Base-by-base conservation (phyloP, 345 rosid genomes). In the Populus simonii region DNA sequence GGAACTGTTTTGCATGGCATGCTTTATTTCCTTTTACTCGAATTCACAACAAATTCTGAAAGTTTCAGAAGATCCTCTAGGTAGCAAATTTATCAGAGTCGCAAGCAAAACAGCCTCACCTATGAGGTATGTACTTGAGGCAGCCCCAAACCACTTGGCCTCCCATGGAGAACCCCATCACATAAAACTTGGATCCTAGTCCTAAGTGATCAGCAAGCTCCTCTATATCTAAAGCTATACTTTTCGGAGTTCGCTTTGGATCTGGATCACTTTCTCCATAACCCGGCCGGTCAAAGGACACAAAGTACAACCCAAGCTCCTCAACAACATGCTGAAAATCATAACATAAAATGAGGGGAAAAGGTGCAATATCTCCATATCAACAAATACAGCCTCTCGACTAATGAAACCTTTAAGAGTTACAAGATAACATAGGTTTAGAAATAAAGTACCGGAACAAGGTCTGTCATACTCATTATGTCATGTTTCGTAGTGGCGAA, bases 71-170 rank as follows among this genome's bases (percentile, higher is more conserved):
- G 51, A 18, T 33, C 49, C 18, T 10, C 67, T 16, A 31, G 33
- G 35, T 55, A 22, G 66, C 66, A 73, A 53, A 35, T 66, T 43
- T 31, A 66, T 20, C 39, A 41, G 16, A 63, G 29, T 27, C 22
- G 4, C 38, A 29, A 62, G 27, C 9, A 53, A 16, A 47, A 18
- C 31, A 61, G 2, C 16, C 35, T 31, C 39, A 76, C 83, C 84
- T 68, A 17, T 77, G 84, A 81, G 84, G 84, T 20, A 81, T 81
- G 67, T 81, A 81, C 43, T 81, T 81, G 25, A 81, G 84, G 78
- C 78, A 73, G 39, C 78, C 72, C 84, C 81, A 81, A 61, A 74
- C 75, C 22, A 23, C 78, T 65, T 81, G 80, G 43, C 84, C 84
- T 59, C 84, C 84, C 80, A 81, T 73, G 61, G 84, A 81, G 22